phyloP scores from a whole-genome alignment of 805 yeast genomes.

The Jamesozyma piceae region DNA sequence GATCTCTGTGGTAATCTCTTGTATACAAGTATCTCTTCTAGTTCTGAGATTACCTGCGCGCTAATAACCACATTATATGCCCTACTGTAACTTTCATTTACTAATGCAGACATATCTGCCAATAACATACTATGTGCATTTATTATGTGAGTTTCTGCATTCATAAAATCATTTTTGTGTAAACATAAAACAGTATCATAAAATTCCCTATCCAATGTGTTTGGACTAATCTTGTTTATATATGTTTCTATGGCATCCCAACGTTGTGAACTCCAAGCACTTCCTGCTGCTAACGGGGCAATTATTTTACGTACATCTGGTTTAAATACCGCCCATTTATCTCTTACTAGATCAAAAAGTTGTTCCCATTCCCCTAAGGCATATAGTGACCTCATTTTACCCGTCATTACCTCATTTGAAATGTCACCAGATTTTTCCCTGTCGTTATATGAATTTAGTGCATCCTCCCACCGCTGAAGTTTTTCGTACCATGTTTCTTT shows the following conservation, averaged over 20 bases:
- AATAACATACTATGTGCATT: constrained; percentile 83
- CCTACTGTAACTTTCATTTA: constrained; percentile 90
- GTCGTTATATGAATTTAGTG: constrained; percentile 77
- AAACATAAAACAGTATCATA: constrained; percentile 82
- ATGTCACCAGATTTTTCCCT: constrained; percentile 50
- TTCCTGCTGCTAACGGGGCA: constrained; percentile 97
- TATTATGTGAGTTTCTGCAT: constrained; percentile 67
- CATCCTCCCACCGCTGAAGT: constrained; percentile 96
- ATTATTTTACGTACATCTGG: constrained; percentile 69
- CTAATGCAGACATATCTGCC: constrained; percentile 88
- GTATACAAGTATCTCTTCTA: constrained; percentile 88
- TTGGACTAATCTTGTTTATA: constrained; percentile 79
- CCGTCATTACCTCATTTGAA: constrained; percentile 84
- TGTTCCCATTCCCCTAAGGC: constrained; percentile 99
- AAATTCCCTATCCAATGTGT: constrained; percentile 90
- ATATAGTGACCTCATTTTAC: constrained; percentile 94
- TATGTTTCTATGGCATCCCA: constrained; percentile 96
- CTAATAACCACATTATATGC: constrained; percentile 95
- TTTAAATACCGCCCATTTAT: constrained; percentile 71
- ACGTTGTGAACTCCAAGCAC: constrained; percentile 95
- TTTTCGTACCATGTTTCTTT: constrained; percentile 98
- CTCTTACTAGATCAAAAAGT: constrained; percentile 72
- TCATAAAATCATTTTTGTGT: constrained; percentile 77
- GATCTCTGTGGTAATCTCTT: constrained; percentile 78
- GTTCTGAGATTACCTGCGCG: constrained; percentile 92